These are phyloP conservation scores for Auxenochlorella protothecoides DNA, from an alignment of 139 green algal genomes.

Conservation along the genomic window DNA sequence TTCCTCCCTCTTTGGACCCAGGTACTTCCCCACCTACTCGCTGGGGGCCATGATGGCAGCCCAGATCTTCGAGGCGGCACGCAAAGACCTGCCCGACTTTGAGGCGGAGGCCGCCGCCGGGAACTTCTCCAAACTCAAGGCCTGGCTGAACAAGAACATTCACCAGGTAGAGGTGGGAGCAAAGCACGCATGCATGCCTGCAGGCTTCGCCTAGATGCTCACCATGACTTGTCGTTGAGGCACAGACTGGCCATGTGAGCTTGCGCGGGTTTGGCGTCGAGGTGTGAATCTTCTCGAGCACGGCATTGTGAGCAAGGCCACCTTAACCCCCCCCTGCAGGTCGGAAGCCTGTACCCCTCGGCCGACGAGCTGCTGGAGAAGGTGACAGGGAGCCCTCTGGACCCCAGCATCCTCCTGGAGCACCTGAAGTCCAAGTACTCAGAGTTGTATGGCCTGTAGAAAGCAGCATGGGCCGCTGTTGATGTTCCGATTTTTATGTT, in stretches of 20 bases:
- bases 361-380: constrained; percentile 73
- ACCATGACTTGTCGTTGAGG: too few relatives aligned
- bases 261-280: not conserved
- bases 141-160: constrained; percentile 73
- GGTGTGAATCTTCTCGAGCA: not conserved
- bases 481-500: not conserved
- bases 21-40: constrained; percentile 82
- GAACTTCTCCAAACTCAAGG: constrained; percentile 57
- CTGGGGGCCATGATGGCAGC: constrained; percentile 70
- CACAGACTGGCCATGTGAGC: too few relatives aligned
- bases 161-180: constrained; percentile 30
- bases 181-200: not conserved
- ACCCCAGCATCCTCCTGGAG: constrained; percentile 59
- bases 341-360: constrained; percentile 53
- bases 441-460: constrained; percentile 44
- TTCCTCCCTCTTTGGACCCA: too few relatives aligned
- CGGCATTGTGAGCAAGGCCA: not conserved
- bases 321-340: not conserved
- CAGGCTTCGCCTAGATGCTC: not conserved
- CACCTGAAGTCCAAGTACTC: constrained; percentile 77
- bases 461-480: not conserved
- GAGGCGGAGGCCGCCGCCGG: constrained; percentile 53
- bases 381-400: constrained; percentile 59
- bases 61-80: constrained; percentile 52
- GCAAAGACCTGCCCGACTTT: constrained; percentile 48